Base-by-base conservation (phyloP, 805 yeast genomes). In the Geotrichum ghanense region DNA sequence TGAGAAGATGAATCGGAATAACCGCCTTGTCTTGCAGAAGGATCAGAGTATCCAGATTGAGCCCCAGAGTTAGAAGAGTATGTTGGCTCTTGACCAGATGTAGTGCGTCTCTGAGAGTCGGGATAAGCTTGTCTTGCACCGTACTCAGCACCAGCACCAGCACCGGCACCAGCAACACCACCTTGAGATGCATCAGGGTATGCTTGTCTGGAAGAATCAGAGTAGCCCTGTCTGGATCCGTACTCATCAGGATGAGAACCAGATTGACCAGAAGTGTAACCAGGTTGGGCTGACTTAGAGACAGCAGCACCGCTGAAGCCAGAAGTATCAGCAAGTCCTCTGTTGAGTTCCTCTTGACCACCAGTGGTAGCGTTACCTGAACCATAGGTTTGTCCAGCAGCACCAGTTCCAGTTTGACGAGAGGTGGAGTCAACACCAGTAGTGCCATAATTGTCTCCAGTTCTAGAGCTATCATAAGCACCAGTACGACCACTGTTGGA, bases 41-140 rank as follows among this genome's bases (percentile, higher is more conserved):
- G 19, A 31, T 31, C 37, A n/a, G 37, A n/a, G 37, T 31, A 31
- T n/a, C 17, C 37, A n/a, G n/a, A n/a, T n/a, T n/a, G n/a, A n/a
- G n/a, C n/a, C n/a, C n/a, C n/a, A 31, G 37, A n/a, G 37, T 12
- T 10, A n/a, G 37, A 31, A n/a, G 19, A 6, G 10, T 31, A 19
- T 12, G 12, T n/a, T n/a, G n/a, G n/a, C n/a, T n/a, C n/a, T n/a
- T n/a, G n/a, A n/a, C n/a, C n/a, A n/a, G n/a, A n/a, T n/a, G n/a
- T n/a, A n/a, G n/a, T n/a, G n/a, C n/a, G n/a, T n/a, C n/a, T n/a
- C n/a, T n/a, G n/a, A n/a, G n/a, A n/a, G n/a, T n/a, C n/a, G n/a
- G n/a, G n/a, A n/a, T n/a, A n/a, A n/a, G n/a, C n/a, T n/a, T n/a
- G n/a, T n/a, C n/a, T n/a, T n/a, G n/a, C n/a, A n/a, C n/a, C n/a